Base-by-base conservation (phyloP, 192 early-diverging fungal genomes). In the Ambispora gerdemannii region DNA sequence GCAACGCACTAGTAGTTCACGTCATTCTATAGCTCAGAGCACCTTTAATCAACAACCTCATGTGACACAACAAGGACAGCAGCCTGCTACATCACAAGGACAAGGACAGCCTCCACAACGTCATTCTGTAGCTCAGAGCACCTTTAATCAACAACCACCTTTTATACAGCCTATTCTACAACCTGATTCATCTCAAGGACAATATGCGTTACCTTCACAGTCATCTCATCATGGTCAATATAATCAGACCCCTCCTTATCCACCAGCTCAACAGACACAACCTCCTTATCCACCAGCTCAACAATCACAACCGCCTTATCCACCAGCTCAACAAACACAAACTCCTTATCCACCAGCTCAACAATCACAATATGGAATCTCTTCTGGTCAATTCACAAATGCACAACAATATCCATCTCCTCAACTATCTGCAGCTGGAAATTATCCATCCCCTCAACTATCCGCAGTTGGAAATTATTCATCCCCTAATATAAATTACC, bases 401-500 rank as follows among this genome's bases (percentile, higher is more conserved):
- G n/a, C n/a, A n/a, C n/a, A n/a, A n/a, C n/a, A n/a, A n/a, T n/a
- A 11, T 1, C 55, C 55, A 58, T 24, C 55, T 58, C 55, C 55
- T 58, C 11, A 1, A 30, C 55, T 24, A 58, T 30, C 24, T 25
- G 19, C 10, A 20, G 19, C 55, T 27, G 55, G 24, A 0, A 11
- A 20, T 13, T 27, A 3, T 58, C 28, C 55, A 58, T 2, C 55
- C n/a, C n/a, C n/a, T n/a, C n/a, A n/a, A 30, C 24, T 24, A 28
- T 58, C 55, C 24, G 6, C 15, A 43, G 7, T 15, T 43, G 38
- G 38, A 6, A 43, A 43, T 43, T 43, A 43, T 43, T 43, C 38
- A 10, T 6, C 15, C 15, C 38, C 38, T 43, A 6, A 6, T 43
- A 43, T 43, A 6, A 43, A 15, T 43, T 43, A 43, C 15, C 38